phyloP scores from a whole-genome alignment of 257 asterid species.

The Ocimum tenuiflorum region DNA sequence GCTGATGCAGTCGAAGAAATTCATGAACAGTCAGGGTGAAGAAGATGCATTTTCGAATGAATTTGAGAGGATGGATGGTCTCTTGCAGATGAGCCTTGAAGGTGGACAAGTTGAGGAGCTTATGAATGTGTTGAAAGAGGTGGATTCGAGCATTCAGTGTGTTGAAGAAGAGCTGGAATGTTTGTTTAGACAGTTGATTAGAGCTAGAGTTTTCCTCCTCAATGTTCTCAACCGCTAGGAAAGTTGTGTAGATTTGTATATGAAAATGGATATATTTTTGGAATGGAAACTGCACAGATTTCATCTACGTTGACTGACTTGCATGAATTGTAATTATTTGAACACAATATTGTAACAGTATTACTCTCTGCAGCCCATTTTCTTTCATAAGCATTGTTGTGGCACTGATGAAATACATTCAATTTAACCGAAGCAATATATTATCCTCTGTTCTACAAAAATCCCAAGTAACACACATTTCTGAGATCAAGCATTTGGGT shows the following conservation, averaged over 20 bases:
- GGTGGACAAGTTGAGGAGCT: conserved; percentile 15
- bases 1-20: conserved; percentile 18
- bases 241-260: background rate
- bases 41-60: background rate
- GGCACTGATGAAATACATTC: too few relatives aligned
- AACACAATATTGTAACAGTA: too few relatives aligned
- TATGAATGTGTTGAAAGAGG: conserved; percentile 14
- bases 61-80: conserved; percentile 25
- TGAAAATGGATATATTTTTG: background rate
- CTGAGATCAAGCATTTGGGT: too few relatives aligned
- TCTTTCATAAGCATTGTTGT: too few relatives aligned
- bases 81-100: conserved; percentile 16
- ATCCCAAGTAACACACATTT: too few relatives aligned
- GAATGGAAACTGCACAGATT: conserved; percentile 1
- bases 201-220: conserved; percentile 36
- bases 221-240: conserved; percentile 29
- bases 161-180: conserved; percentile 31
- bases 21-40: background rate
- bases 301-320: background rate
- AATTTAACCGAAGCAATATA: too few relatives aligned
- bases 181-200: conserved; percentile 35
- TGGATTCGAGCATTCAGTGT: conserved; percentile 19
- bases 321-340: too few relatives aligned
- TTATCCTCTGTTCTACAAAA: too few relatives aligned
- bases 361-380: too few relatives aligned